Base-by-base conservation (phyloP, 805 yeast genomes). In the Yarrowia sp. region DNA sequence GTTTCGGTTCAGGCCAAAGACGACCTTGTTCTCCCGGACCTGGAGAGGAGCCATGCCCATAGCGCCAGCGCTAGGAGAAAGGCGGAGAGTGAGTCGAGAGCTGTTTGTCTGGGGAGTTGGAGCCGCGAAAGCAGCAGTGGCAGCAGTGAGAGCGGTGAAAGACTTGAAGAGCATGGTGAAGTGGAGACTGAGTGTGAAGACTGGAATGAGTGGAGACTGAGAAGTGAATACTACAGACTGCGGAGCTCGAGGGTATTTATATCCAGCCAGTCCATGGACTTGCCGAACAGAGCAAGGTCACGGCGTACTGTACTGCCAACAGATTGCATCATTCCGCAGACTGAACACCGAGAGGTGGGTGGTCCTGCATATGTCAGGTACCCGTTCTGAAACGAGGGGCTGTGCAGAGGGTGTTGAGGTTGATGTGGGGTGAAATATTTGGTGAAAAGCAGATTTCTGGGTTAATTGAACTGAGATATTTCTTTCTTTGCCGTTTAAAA, bases 361-460 rank as follows among this genome's bases (percentile, higher is more conserved):
- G 44, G 29, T 22, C n/a, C 32, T 42, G 47, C 47, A 42, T 25
- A 42, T 42, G 47, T 25, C 47, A 42, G 47, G 47, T 42, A 42
- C 47, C 47, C 47, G 47, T 42, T 22, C 47, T 42, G 47, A 42
- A 42, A 42, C 47, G 32, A 42, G 47, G 32, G 47, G 47, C 47
- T 42, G 47, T 42, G 47, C 32, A 25, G 31, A 42, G 47, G 47
- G 19, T 25, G 32, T 16, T 3, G n/a, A 2, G 22, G 8, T 10
- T 25, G 10, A 12, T 27, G 29, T 27, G 12, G 9, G 10, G 8
- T 27, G 8, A 4, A 6, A 4, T 9, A 4, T 27, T 1, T 9
- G 10, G 8, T 27, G 9, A 27, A 2, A 1, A 0, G 29, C 10
- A 1, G 29, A 27, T 9, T 27, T 27, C 4, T 27, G 29, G 29